phyloP scores from a whole-genome alignment of 2,329 filamentous ascomycete genomes.

The Colletotrichum aenigma region DNA sequence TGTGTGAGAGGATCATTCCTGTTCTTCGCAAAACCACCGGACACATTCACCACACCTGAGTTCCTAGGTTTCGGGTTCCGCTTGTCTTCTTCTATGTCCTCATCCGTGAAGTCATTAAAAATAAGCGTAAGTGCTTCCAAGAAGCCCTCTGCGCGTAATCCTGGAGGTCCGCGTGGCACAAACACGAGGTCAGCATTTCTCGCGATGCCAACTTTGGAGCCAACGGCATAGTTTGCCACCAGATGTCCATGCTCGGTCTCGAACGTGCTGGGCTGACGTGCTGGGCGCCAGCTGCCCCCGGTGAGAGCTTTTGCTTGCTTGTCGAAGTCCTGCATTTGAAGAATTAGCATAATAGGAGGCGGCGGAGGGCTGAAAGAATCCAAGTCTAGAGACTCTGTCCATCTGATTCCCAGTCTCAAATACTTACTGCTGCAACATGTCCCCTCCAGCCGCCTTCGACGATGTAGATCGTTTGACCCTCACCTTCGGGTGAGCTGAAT shows the following conservation, averaged over 20 bases:
- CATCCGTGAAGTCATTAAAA: not conserved
- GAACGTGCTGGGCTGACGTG: not conserved
- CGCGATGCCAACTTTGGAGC: not conserved
- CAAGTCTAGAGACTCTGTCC: not conserved
- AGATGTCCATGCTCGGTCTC: not conserved
- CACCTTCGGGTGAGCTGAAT: not conserved
- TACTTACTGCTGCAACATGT: not conserved
- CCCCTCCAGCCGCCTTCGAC: not conserved
- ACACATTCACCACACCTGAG: not conserved
- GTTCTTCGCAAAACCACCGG: not conserved
- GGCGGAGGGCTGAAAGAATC: not conserved
- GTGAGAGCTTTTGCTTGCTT: not conserved
- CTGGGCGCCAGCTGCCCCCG: not conserved
- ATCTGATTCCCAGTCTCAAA: not conserved
- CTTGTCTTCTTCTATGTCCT: not conserved
- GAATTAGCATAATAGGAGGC: not conserved
- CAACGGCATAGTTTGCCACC: not conserved
- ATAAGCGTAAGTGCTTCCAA: not conserved
- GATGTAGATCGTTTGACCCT: not conserved
- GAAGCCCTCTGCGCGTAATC: not conserved
- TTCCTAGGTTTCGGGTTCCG: not conserved
- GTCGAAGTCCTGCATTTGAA: not conserved
- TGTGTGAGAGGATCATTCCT: not conserved
- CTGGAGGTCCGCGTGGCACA: not conserved
- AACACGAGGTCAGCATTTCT: not conserved